These are phyloP conservation scores for Sugiyamaella xylanicola DNA, from an alignment of 1,139 yeast genomes.

Conservation along the genomic window DNA sequence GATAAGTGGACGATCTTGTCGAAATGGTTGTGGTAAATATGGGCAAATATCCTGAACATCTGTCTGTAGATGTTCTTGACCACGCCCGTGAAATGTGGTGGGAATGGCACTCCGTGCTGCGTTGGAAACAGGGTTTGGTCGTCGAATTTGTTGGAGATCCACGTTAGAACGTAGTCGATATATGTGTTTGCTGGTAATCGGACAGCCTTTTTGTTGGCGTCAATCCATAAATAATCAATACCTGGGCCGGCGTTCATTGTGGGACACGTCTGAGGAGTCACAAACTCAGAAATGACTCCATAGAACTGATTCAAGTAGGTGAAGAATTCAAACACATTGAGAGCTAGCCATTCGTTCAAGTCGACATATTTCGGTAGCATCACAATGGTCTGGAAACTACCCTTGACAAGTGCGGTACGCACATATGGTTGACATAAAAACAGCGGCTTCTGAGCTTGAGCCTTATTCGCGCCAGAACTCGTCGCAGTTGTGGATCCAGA, in stretches of 20 bases:
- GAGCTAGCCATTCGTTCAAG: conserved; percentile 91
- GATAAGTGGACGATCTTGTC: conserved; percentile 88
- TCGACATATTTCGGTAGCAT: conserved; percentile 95
- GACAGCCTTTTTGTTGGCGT: conserved; percentile 71
- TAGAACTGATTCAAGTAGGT: conserved; percentile 84
- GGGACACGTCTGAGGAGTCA: conserved; percentile 85
- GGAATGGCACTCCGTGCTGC: conserved; percentile 86
- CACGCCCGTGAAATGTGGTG: conserved; percentile 79
- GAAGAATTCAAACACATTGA: conserved; percentile 87
- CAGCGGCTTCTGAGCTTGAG: conserved; percentile 49
- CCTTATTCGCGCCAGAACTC: conserved; percentile 8
- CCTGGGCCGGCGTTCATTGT: conserved; percentile 96
- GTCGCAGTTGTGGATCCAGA: conserved; percentile 4
- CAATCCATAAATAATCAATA: conserved; percentile 90
- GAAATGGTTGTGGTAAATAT: conserved; percentile 90
- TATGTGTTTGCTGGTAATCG: conserved; percentile 91
- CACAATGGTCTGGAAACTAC: conserved; percentile 95
- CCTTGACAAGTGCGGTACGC: conserved; percentile 91
- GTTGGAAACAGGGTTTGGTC: conserved; percentile 94
- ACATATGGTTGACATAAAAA: conserved; percentile 93
- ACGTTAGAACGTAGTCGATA: conserved; percentile 85
- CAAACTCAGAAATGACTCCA: conserved; percentile 84
- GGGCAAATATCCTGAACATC: conserved; percentile 96
- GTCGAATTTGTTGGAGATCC: conserved; percentile 85
- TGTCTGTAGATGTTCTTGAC: conserved; percentile 86